These are phyloP conservation scores for Globisporangium uncinulatum DNA, from an alignment of 352 stramenopile species.

Conservation along the genomic window DNA sequence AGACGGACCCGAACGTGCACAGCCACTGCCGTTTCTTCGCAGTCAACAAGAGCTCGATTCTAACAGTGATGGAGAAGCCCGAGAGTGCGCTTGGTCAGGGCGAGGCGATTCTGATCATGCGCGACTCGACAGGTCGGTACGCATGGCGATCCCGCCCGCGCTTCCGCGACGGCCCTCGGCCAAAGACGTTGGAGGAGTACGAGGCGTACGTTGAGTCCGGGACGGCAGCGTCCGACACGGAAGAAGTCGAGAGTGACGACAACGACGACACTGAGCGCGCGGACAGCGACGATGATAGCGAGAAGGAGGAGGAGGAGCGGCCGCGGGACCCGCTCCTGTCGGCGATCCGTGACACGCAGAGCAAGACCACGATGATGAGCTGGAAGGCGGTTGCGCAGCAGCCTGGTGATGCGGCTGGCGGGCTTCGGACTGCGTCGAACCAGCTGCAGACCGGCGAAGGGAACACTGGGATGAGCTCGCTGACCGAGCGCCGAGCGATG, in stretches of 20 bases:
- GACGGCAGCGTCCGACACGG: conserved; percentile 18
- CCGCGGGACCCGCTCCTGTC: conserved; percentile 50
- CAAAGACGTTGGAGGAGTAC: conserved; percentile 55
- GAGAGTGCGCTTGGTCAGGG: conserved; percentile 26
- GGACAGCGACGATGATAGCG: conserved; percentile 28
- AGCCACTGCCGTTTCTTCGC: conserved; percentile 76
- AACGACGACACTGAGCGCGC: conserved; percentile 13
- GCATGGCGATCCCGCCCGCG: conserved; percentile 73
- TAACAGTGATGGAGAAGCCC: conserved; percentile 79
- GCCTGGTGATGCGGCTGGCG: conserved; percentile 9
- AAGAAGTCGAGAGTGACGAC: conserved; percentile 25
- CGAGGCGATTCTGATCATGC: conserved; percentile 74
- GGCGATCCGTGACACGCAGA: conserved; percentile 55
- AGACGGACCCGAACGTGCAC: conserved; percentile 32
- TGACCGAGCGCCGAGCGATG: conserved; percentile 58
- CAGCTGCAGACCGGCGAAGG: conserved; percentile 55
- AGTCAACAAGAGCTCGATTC: conserved; percentile 71
- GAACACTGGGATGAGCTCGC: conserved; percentile 62
- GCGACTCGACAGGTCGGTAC: conserved; percentile 72
- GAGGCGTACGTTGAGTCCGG: conserved; percentile 28
- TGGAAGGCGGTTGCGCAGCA: conserved; percentile 35
- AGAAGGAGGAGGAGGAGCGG: too few species aligned
- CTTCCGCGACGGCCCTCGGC: conserved; percentile 45
- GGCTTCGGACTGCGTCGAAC: conserved; percentile 6
- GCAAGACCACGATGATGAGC: conserved; percentile 63